Conservation (phyloP, 176 grass and related monocot genomes). For the bread wheat (Triticum aestivum) region DNA sequence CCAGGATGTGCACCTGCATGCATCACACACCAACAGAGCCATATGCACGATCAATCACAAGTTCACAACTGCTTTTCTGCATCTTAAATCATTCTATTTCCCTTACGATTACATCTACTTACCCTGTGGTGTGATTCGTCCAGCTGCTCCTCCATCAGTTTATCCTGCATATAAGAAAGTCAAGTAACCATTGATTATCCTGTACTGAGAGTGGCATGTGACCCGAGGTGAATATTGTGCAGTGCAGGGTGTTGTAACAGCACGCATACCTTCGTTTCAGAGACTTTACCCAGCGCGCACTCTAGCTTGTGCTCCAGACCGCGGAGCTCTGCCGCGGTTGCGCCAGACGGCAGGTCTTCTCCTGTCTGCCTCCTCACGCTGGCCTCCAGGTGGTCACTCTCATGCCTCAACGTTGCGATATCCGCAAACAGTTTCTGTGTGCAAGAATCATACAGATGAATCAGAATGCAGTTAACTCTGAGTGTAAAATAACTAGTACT, state of each 20-base stretch:
- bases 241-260: too few species aligned
- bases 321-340: not conserved
- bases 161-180: not conserved
- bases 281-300: not conserved
- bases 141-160: not conserved
- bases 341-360: slow-evolving; percentile 16
- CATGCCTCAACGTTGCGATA: slow-evolving; percentile 31
- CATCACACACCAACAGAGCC: not conserved
- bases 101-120: not conserved
- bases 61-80: not conserved
- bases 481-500: not conserved
- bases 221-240: not conserved
- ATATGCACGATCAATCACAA: not conserved
- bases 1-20: not conserved
- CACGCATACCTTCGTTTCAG: not conserved
- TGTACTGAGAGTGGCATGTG: too few species aligned
- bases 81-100: not conserved
- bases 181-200: not conserved
- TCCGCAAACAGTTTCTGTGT: slow-evolving; percentile 44
- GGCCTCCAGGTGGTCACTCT: slow-evolving; percentile 40
- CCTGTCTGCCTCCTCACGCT: slow-evolving; percentile 28
- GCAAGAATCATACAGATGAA: not conserved
- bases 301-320: not conserved
- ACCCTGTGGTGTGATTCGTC: not conserved
- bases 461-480: not conserved